Evolutionary conservation across 176 grass and related monocot species (phyloP), one percentile per base, ranked within the genome.

Genomic region (Elymus sibiricus): DNA sequence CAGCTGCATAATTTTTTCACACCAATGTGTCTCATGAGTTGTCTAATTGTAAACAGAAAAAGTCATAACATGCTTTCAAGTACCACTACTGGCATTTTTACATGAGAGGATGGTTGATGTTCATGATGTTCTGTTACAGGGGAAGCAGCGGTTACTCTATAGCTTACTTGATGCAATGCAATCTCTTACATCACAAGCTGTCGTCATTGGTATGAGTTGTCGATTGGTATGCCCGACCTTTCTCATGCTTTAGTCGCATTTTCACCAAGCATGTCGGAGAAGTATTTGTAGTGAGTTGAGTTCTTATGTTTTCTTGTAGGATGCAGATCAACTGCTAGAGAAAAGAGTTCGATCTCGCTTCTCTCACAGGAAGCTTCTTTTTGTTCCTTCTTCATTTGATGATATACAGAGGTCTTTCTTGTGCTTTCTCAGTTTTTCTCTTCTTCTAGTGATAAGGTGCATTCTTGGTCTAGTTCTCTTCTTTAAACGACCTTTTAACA

Each of bases 261-360:
- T 82, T 60, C 42, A 82, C 35, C n/a, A 28, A 76, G 5, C 22
- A 83, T 64, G 53, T 27, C 9, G 26, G 16, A n/a, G 5, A 79
- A 46, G 1, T 62, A 64, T 61, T 60, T 82, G 26, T 19, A 34
- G 3, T 32, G 12, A 67, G 7, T 14, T 70, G n/a, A 60, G 10
- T 77, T 82, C 29, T 49, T 29, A 9, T 0, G 22, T 44, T 69
- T 44, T 71, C 68, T 83, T 90, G 31, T 79, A 98, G 96, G 96
- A 95, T 82, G 93, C 96, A 51, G 93, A 98, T 70, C 93, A 98
- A 70, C 84, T 93, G 64, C 89, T 98, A 83, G 96, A 98, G 26
- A 98, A 98, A 98, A 94, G 96, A 84, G 93, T 95, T 87, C 88
- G 96, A 53, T 98, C 96, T 37, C 88, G 96, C 42, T 95, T 98